Evolutionary conservation across 768 basidiomycete species (phyloP).

Genomic region (Lactarius trivialis): DNA sequence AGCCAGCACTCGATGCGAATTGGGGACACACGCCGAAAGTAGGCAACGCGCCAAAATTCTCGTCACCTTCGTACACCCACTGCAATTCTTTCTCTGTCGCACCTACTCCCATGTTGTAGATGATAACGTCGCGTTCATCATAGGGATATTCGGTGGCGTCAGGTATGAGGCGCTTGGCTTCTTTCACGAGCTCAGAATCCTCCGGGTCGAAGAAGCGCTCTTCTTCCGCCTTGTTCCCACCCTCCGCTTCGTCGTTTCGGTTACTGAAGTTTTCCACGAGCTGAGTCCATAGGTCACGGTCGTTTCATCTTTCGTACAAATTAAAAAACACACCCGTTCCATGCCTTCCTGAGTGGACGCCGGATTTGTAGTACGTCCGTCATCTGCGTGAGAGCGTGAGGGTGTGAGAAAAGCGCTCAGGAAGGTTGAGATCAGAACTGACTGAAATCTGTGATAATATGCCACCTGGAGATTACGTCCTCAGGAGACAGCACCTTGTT

Average conservation of each 20-base stretch:
- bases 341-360: constrained; percentile 66
- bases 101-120: constrained; percentile 94
- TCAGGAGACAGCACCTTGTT: constrained; percentile 73
- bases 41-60: constrained; percentile 78
- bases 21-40: constrained; percentile 96
- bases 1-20: constrained; percentile 60
- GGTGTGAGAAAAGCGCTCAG: constrained; percentile 7
- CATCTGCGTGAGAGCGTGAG: constrained; percentile 40
- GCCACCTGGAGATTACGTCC: constrained; percentile 74
- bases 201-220: constrained; percentile 64
- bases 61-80: constrained; percentile 87
- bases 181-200: constrained; percentile 74
- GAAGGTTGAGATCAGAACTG: constrained; percentile 22
- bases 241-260: constrained; percentile 28
- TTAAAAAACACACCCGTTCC: constrained; percentile 45
- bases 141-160: constrained; percentile 62
- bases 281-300: constrained; percentile 24
- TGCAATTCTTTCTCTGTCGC: constrained; percentile 89
- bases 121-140: constrained; percentile 83
- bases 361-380: constrained; percentile 80
- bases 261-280: constrained; percentile 56
- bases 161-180: constrained; percentile 62
- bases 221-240: constrained; percentile 4
- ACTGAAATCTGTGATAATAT: constrained; percentile 80
- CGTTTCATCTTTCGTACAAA: neutral